Base-by-base conservation (phyloP, 345 rosid genomes). In the Luvunga scandens region DNA sequence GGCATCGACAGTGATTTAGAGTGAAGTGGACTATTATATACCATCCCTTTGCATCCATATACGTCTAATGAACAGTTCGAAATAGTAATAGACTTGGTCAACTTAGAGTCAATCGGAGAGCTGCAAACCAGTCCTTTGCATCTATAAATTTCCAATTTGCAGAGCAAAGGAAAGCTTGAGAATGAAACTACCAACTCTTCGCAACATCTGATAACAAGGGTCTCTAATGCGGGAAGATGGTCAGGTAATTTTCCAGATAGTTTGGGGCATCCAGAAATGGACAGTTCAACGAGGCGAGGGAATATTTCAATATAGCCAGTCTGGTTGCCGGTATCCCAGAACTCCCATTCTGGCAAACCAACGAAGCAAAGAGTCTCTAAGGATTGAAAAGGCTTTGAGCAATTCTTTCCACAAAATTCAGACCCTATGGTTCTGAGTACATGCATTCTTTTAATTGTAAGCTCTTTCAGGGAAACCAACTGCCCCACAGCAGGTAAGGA, bases 211-310 rank as follows among this genome's bases (percentile, higher is more conserved):
- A 28, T 22, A 30, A 2, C 22, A 63, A 63, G 36, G 18, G 21
- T 63, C 66, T 63, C 66, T 0, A 63, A 28, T 16, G 22, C 30
- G 30, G 36, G 22, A 63, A 63, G 66, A 63, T 27, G 36, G 7
- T 13, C 36, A 0, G 36, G 66, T 0, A 28, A 28, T 14, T 63
- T 27, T 63, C 66, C 66, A 14, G 36, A 63, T 18, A 63, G 21
- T 28, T 28, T 27, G 0, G 18, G 21, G 14, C 66, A 63, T 4
- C 22, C 0, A 0, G 0, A 6, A 62, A 62, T 27, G 66, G 0
- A 63, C 16, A 63, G 21, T 63, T 28, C 9, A 13, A 4, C 1
- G 1, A 63, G 66, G 36, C 34, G 4, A 63, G 66, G 36, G 1
- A 30, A 63, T 63, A 28, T 28, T 13, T 27, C 34, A 6, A 5